Percentiles rank a stretch among this genome's conserved stretches.
Conservation (phyloP, 495 filamentous ascomycete genomes). For the Aspergillus sparsus region DNA sequence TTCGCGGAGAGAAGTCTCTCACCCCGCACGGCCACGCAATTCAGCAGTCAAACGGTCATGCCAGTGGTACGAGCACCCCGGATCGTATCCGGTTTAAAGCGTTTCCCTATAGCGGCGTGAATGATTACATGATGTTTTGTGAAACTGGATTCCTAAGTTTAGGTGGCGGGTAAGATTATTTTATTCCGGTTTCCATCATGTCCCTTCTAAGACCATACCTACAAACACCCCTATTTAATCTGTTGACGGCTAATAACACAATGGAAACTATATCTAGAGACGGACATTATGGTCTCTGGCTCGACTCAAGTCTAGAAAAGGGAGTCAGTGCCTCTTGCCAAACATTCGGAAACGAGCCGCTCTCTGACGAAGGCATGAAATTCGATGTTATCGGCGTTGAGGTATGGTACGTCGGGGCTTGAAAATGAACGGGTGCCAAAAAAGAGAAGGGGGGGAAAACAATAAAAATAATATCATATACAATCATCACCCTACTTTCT, state of each 20-base stretch:
- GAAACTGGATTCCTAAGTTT: conserved; percentile 81
- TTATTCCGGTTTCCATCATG: conserved; percentile 7
- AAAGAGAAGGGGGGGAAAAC: not conserved
- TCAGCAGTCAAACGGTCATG: conserved; percentile 25
- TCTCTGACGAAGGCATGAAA: conserved; percentile 93
- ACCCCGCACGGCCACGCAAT: conserved; percentile 32
- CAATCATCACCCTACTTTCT: not conserved
- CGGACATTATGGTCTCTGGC: conserved; percentile 89
- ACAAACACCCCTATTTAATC: not conserved
- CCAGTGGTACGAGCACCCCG: conserved; percentile 48
- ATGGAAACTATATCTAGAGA: conserved; percentile 53
- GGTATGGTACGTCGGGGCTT: conserved; percentile 75
- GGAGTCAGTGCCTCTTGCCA: conserved; percentile 78
- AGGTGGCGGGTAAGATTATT: conserved; percentile 67
- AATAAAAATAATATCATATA: not conserved
- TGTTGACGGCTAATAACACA: not conserved
- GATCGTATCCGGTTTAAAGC: conserved; percentile 89
- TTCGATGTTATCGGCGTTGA: conserved; percentile 93
- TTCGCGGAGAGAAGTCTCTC: conserved; percentile 36
- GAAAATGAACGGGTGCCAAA: not conserved
- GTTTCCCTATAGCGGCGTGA: conserved; percentile 92
- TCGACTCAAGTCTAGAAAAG: conserved; percentile 83
- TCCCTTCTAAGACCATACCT: not conserved
- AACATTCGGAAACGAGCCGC: conserved; percentile 92
- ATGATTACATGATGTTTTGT: conserved; percentile 96